Conservation (phyloP, 2,329 filamentous ascomycete species). For the Pestalotiopsis sp. region DNA sequence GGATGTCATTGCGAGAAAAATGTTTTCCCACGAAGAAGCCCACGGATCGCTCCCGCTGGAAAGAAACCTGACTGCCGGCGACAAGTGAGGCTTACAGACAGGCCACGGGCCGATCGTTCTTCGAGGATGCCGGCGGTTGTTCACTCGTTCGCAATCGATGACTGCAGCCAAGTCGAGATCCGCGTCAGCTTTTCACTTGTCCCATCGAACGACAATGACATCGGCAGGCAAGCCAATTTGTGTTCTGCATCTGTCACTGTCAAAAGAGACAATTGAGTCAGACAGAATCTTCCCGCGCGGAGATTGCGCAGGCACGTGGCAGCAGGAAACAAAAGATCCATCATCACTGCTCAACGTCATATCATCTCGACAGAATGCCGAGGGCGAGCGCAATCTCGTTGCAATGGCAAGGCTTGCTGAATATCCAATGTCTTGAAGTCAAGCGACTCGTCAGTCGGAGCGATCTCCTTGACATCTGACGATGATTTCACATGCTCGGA, state of each 20-base stretch:
- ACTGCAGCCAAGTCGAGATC: conserved; percentile 2
- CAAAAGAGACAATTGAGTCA: neutral
- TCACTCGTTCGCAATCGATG: neutral
- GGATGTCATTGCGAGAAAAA: neutral
- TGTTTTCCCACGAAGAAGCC: neutral
- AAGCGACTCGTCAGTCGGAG: neutral
- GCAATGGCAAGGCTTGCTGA: neutral
- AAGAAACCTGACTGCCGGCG: neutral
- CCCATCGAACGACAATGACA: neutral
- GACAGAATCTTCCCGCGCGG: neutral
- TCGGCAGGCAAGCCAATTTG: neutral
- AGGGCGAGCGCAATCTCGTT: neutral
- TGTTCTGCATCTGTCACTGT: neutral
- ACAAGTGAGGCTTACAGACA: neutral
- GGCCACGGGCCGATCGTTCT: neutral
- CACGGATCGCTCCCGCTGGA: neutral
- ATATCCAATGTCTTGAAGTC: neutral
- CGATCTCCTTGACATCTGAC: neutral
- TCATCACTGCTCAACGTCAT: neutral
- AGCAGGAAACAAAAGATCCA: neutral
- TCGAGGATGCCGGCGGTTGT: neutral
- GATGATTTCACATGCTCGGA: neutral
- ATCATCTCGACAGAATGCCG: neutral
- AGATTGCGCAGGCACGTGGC: neutral
- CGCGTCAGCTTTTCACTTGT: neutral